A percentile compares a stretch with the other conserved stretches of the same genome.
These are phyloP conservation scores for Suhomyces kunorum DNA, from an alignment of 1,139 yeast genomes.

Conservation along the genomic window DNA sequence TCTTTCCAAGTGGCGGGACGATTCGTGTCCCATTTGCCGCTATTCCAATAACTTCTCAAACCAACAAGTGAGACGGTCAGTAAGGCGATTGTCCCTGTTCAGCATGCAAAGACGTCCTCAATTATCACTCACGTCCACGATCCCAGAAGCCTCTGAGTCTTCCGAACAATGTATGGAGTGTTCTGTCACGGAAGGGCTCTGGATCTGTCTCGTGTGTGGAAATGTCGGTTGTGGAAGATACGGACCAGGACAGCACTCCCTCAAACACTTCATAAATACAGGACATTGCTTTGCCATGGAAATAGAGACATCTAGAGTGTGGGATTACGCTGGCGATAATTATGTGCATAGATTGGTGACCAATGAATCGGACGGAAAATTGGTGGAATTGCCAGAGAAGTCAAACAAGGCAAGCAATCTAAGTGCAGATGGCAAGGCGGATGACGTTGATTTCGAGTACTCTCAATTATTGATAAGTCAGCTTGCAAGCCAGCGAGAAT, in stretches of 20 bases:
- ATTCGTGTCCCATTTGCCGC: constrained; percentile 89
- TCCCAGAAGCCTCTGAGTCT: constrained; percentile 9
- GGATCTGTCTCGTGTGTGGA: constrained; percentile 93
- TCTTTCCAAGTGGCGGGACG: constrained; percentile 86
- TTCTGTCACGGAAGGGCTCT: constrained; percentile 36
- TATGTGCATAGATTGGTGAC: constrained; percentile 87
- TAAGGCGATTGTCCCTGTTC: constrained; percentile 37
- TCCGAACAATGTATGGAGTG: constrained; percentile 42
- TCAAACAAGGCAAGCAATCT: constrained; percentile 23
- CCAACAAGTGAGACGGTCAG: constrained; percentile 37
- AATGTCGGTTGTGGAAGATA: constrained; percentile 89
- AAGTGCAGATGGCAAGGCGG: constrained; percentile 36
- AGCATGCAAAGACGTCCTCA: constrained; percentile 17
- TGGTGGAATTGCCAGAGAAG: constrained; percentile 66
- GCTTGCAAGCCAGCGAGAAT: constrained; percentile 85
- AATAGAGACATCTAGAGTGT: constrained; percentile 76
- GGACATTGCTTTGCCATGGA: constrained; percentile 96
- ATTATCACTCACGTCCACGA: constrained; percentile 6
- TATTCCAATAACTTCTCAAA: constrained; percentile 57
- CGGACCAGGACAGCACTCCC: constrained; percentile 78
- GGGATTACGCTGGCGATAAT: constrained; percentile 94
- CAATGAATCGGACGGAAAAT: constrained; percentile 81
- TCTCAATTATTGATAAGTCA: constrained; percentile 78
- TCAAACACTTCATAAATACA: constrained; percentile 73
- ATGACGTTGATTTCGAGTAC: constrained; percentile 71